Conservation (phyloP, 441 rosid genomes). For the Isatis lusitanica region DNA sequence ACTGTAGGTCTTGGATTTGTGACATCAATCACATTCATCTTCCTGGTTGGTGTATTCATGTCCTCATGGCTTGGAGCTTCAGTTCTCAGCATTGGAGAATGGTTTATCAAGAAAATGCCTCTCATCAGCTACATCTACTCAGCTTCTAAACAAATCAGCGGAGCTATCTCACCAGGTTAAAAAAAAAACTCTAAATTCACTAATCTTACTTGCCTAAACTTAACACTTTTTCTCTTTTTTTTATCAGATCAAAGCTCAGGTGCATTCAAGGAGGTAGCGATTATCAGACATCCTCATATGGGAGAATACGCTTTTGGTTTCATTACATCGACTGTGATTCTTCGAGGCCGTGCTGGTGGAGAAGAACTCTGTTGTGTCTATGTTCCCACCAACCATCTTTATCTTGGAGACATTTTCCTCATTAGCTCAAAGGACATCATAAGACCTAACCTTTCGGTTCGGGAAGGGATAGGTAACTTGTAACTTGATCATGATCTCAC, state of each 20-base stretch:
- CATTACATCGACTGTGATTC: slow-evolving; percentile 60
- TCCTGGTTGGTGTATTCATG: slow-evolving; percentile 64
- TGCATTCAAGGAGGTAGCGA: slow-evolving; percentile 77
- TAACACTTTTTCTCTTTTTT: background rate
- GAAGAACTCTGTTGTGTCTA: slow-evolving; percentile 63
- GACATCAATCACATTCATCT: slow-evolving; percentile 67
- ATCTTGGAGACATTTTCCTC: slow-evolving; percentile 49
- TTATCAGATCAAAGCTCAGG: slow-evolving; percentile 59
- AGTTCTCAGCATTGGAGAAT: slow-evolving; percentile 64
- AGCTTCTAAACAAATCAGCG: slow-evolving; percentile 73
- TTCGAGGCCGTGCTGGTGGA: slow-evolving; percentile 47
- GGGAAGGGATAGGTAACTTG: slow-evolving; percentile 46
- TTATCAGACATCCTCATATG: slow-evolving; percentile 62
- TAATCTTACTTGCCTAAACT: background rate
- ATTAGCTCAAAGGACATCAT: slow-evolving; percentile 49
- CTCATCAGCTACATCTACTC: slow-evolving; percentile 63
- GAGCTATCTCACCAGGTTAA: slow-evolving; percentile 70
- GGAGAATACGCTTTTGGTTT: slow-evolving; percentile 81
- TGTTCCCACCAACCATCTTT: slow-evolving; percentile 52
- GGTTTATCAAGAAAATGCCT: slow-evolving; percentile 81
- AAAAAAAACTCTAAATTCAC: background rate
- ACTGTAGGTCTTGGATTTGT: slow-evolving; percentile 58
- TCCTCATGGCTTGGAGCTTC: slow-evolving; percentile 78
- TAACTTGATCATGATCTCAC: background rate
- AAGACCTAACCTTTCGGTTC: slow-evolving; percentile 52